phyloP scores from a whole-genome alignment of 129 eudicot genomes.

The Oenanthe sinensis region DNA sequence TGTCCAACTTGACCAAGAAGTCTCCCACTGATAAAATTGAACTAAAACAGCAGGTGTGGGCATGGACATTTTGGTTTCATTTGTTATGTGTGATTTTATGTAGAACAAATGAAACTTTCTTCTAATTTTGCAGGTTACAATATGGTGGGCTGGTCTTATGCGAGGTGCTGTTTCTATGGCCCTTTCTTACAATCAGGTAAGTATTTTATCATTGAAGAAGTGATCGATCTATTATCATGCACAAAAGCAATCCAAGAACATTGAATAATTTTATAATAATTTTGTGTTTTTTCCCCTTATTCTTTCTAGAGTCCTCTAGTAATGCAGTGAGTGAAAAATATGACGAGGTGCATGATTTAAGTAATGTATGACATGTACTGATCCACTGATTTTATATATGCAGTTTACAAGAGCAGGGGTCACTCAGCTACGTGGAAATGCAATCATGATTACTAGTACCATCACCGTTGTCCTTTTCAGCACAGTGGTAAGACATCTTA shows the following conservation, averaged over 20 bases:
- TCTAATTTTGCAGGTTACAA: conserved; percentile 36
- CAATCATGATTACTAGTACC: conserved; percentile 86
- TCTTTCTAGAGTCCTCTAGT: background rate
- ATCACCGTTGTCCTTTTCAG: conserved; percentile 87
- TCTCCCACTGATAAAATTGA: conserved; percentile 39
- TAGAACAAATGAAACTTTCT: background rate
- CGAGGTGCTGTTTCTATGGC: conserved; percentile 98
- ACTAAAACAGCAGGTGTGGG: conserved; percentile 63
- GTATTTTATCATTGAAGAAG: background rate
- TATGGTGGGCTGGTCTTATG: conserved; percentile 99
- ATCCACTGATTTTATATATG: conserved; percentile 21
- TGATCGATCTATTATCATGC: background rate
- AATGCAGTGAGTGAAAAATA: background rate
- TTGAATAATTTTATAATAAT: background rate
- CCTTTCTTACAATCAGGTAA: conserved; percentile 92
- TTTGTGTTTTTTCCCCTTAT: background rate
- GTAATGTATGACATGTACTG: background rate
- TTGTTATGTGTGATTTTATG: background rate
- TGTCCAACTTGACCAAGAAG: conserved; percentile 73
- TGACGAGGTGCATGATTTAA: background rate
- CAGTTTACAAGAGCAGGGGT: conserved; percentile 69
- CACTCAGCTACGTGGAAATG: conserved; percentile 43
- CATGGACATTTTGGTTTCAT: conserved; percentile 17
- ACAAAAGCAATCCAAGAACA: background rate
- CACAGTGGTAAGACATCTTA: conserved; percentile 62